Percentiles rank a stretch among this genome's conserved stretches.
Conservation (phyloP, 2,329 filamentous ascomycete genomes). For the Fusarium sp. region DNA sequence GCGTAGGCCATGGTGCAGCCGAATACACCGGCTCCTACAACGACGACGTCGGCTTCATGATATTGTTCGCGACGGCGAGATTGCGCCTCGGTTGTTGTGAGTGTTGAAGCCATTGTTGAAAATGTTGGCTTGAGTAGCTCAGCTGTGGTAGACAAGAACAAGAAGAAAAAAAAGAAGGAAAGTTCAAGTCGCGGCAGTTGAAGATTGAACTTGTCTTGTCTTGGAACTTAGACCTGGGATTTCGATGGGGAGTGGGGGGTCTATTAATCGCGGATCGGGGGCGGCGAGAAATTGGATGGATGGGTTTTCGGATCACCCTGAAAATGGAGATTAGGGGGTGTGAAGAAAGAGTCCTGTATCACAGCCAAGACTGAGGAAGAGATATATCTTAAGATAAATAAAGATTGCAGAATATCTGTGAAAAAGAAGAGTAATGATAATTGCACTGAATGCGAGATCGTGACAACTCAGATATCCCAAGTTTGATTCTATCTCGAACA, state of each 20-base stretch:
- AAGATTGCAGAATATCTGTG: background rate
- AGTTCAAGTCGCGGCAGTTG: constrained; percentile 10
- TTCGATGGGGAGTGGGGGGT: constrained; percentile 40
- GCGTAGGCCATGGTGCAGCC: constrained; percentile 89
- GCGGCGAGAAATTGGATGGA: constrained; percentile 43
- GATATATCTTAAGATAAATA: background rate
- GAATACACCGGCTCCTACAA: constrained; percentile 91
- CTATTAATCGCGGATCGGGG: constrained; percentile 37
- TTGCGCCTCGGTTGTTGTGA: constrained; percentile 55
- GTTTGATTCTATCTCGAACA: background rate
- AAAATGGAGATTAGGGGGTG: constrained; percentile 24
- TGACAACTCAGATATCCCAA: background rate
- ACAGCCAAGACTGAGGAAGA: background rate
- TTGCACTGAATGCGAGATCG: constrained; percentile 6
- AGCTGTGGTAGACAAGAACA: constrained; percentile 2
- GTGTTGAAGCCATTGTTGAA: constrained; percentile 51
- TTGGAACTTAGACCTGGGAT: constrained; percentile 14
- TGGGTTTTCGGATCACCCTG: constrained; percentile 22
- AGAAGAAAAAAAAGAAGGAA: background rate
- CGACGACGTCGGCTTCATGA: constrained; percentile 83
- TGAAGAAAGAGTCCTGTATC: constrained; percentile 2
- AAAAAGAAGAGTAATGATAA: background rate
- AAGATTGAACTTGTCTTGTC: constrained; percentile 15
- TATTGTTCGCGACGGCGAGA: constrained; percentile 64
- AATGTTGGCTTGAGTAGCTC: constrained; percentile 13